A percentile compares a stretch with the other conserved stretches of the same genome.
Evolutionary conservation across 2,329 filamentous ascomycete genomes (phyloP).

Genomic region (Neoscytalidium dimidiatum): DNA sequence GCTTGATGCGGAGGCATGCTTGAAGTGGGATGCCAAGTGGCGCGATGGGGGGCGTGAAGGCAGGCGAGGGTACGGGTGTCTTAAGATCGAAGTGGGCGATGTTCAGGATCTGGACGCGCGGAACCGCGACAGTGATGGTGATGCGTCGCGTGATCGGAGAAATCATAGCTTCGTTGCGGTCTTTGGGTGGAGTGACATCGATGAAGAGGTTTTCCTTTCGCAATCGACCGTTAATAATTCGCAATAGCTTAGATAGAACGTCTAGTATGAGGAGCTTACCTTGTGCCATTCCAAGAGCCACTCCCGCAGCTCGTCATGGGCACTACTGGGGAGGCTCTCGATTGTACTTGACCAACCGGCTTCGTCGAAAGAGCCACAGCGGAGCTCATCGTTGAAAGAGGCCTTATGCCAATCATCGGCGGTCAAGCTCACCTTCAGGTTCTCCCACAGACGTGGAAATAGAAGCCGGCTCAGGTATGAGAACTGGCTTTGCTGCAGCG

Average conservation of each 20-base stretch:
- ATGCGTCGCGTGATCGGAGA: conserved; percentile 59
- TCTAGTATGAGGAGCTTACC: conserved; percentile 37
- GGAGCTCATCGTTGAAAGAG: conserved; percentile 55
- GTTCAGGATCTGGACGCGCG: conserved; percentile 78
- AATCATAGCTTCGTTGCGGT: conserved; percentile 32
- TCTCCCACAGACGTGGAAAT: conserved; percentile 50
- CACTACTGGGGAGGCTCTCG: conserved; percentile 49
- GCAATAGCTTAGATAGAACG: not conserved
- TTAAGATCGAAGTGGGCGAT: conserved; percentile 68
- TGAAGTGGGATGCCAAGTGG: conserved; percentile 66
- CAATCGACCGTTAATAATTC: not conserved
- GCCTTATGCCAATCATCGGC: conserved; percentile 55
- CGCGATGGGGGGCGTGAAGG: conserved; percentile 44
- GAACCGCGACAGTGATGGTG: conserved; percentile 86
- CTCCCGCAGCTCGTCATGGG: conserved; percentile 45
- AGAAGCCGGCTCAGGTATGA: conserved; percentile 53
- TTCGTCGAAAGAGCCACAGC: conserved; percentile 53
- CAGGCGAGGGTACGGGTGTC: conserved; percentile 29
- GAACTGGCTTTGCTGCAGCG: conserved; percentile 51
- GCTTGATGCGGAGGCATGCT: conserved; percentile 59
- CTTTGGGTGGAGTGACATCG: conserved; percentile 24
- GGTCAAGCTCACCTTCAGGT: conserved; percentile 48
- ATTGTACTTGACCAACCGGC: conserved; percentile 58
- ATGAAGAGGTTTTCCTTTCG: conserved; percentile 31
- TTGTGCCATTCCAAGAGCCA: conserved; percentile 62